A percentile compares a stretch with the other conserved stretches of the same genome.
These are phyloP conservation scores for Botryotinia convoluta DNA, from an alignment of 2,329 filamentous ascomycete genomes.

Conservation along the genomic window DNA sequence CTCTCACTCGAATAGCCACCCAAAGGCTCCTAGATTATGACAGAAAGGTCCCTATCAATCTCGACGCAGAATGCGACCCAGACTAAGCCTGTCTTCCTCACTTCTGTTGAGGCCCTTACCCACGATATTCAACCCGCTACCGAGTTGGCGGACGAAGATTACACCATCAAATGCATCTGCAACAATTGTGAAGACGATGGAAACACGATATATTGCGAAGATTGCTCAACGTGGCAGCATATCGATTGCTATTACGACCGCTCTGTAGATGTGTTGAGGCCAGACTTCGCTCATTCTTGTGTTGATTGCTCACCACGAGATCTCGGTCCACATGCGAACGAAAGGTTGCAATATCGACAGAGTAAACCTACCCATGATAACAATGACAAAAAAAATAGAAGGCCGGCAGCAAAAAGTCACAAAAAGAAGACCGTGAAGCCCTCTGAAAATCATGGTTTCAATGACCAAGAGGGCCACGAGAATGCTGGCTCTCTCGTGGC, in stretches of 20 bases:
- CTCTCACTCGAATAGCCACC: conserved; percentile 37
- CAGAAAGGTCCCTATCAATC: conserved; percentile 40
- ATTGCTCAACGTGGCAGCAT: conserved; percentile 97
- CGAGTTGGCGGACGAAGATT: conserved; percentile 67
- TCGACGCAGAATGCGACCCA: conserved; percentile 40
- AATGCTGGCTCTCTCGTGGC: conserved; percentile 47
- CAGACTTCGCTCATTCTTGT: conserved; percentile 78
- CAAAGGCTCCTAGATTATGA: conserved; percentile 42
- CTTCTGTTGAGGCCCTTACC: conserved; percentile 26
- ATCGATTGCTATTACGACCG: conserved; percentile 92
- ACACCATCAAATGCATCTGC: conserved; percentile 98
- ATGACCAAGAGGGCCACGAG: conserved; percentile 51
- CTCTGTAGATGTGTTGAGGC: conserved; percentile 67
- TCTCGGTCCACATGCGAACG: conserved; percentile 68
- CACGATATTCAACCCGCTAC: conserved; percentile 37
- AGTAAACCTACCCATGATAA: conserved; percentile 46
- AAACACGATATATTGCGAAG: conserved; percentile 94
- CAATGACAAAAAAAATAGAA: conserved; percentile 69
- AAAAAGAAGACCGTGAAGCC: conserved; percentile 82
- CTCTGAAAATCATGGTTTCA: conserved; percentile 60
- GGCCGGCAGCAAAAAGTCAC: conserved; percentile 73
- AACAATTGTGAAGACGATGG: conserved; percentile 92
- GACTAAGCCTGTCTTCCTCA: conserved; percentile 29
- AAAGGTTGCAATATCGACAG: conserved; percentile 65
- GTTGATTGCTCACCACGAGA: conserved; percentile 79